Base-by-base conservation (phyloP, 2,329 filamentous ascomycete genomes). In the Albifimbria verrucaria region DNA sequence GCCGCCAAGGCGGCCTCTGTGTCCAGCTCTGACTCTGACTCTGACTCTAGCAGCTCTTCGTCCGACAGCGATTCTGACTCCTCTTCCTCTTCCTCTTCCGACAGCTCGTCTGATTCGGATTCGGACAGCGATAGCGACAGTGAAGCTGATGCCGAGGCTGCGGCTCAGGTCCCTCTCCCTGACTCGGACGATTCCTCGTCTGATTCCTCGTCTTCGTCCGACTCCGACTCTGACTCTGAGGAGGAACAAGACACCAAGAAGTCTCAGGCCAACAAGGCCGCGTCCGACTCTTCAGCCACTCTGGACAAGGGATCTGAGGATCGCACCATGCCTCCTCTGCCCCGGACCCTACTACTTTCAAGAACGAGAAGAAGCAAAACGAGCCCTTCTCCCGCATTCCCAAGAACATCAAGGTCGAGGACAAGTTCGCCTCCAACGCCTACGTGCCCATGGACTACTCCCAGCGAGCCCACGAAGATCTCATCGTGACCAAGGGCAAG, bases 401-500 rank as follows among this genome's bases (percentile, higher is more conserved):
- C 66, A 85, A 82, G 70, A 81, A 87, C 68, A 82, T 83, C 62
- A 74, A 75, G 57, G 88, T 90, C 53, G 87, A 91, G 63, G 78
- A 82, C 21, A 82, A 77, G 63, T 87, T 92, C 62, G 68, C 84
- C 3, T 92, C 87, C 62, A 97, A 97, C 72, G 83, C 82, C 15
- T 97, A 93, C 68, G 79, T 90, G 11, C 79, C 86, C 21, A 91
- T 97, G 69, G 87, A 89, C 58, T 99, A 97, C 73, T 93, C 92
- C 22, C 88, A 94, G 63, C 86, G 86, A 62, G 95, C 95, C 9
- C 90, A 92, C 67, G 83, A 91, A 61, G 92, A 97, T 68, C 76
- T 99, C 57, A 90, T 92, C 48, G 83, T 96, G 39, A 97, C 93
- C 26, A 90, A 88, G 69, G 94, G 94, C 65, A 97, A 97, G 77